Conservation (phyloP, 2,329 filamentous ascomycete species). For the Triangularia setosa region DNA sequence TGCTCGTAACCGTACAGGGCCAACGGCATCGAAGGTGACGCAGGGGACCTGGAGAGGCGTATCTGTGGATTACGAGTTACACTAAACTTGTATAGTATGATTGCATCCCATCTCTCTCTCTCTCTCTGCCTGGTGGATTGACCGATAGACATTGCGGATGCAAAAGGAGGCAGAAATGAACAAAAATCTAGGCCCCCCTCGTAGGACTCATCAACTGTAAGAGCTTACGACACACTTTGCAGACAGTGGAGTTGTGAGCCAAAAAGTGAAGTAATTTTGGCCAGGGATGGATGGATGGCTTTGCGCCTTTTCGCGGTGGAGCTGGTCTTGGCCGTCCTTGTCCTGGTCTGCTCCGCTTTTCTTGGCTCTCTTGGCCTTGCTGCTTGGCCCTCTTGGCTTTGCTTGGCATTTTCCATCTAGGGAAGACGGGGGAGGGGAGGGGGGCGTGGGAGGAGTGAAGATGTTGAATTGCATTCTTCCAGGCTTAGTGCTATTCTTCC, state of each 20-base stretch:
- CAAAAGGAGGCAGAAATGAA: background rate
- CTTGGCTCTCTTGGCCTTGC: slow-evolving; percentile 16
- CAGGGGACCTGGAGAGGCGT: too few relatives aligned
- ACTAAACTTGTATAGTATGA: too few relatives aligned
- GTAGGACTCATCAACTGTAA: background rate
- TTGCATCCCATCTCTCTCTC: too few relatives aligned
- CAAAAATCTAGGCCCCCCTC: background rate
- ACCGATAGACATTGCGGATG: too few relatives aligned
- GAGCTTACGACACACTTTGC: background rate
- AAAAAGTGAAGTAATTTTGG: background rate
- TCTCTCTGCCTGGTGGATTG: background rate
- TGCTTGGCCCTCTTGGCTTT: slow-evolving; percentile 5
- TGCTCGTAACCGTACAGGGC: background rate
- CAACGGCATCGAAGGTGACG: background rate
- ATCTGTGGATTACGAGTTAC: too few relatives aligned
- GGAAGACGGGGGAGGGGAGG: background rate
- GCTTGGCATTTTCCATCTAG: background rate
- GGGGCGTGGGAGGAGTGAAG: background rate
- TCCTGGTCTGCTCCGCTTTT: background rate
- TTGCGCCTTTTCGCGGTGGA: background rate
- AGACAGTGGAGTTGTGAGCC: background rate
- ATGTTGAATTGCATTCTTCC: background rate
- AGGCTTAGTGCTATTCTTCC: too few relatives aligned
- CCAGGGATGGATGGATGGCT: background rate
- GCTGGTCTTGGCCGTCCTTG: background rate